Evolutionary conservation across 352 stramenopile species (phyloP), one percentile per base, ranked within the genome.

Genomic region (Pythium aristosporum): DNA sequence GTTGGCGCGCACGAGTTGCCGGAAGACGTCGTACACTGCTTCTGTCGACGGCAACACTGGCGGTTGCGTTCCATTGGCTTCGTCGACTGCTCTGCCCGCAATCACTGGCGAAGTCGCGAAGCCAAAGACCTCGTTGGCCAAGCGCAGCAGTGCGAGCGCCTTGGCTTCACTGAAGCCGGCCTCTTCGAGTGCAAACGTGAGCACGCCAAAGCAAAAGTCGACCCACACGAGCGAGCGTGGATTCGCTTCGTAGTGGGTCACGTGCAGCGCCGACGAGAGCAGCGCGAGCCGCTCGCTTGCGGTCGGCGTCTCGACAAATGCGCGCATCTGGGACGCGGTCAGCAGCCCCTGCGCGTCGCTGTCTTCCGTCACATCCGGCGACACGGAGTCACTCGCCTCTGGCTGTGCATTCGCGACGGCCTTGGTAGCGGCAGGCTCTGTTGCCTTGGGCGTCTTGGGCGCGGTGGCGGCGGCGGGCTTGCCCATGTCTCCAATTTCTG

Each of bases 141-240:
- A 70, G 18, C 60, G 75, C 16, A 91, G 65, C 47, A 88, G 67
- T 36, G 69, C 43, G 11, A 82, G 68, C 39, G 63, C 66, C 63
- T 85, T 82, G 44, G 76, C 58, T 11, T 73, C 64, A 16, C 55
- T 51, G 25, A 82, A 49, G 21, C 52, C 53, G 2, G 67, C 73
- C 16, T 90, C 77, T 25, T 89, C 73, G 39, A 65, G 67, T 57
- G 72, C 80, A 65, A 94, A 94, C 37, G 76, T 75, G 28, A 91
- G 61, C 52, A 87, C 72, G 23, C 75, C 71, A 55, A 92, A 90
- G 67, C 76, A 87, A 43, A 85, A 84, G 49, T 94, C 78, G 16
- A 88, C 68, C 61, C 71, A 88, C 47, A 74, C 74, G 9, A 68
- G 71, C 23, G 77, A 79, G 10, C 75, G 72, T 20, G 79, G 70